Evolutionary conservation across 768 basidiomycete species (phyloP).

Genomic region (Dacryopinax spathularia): DNA sequence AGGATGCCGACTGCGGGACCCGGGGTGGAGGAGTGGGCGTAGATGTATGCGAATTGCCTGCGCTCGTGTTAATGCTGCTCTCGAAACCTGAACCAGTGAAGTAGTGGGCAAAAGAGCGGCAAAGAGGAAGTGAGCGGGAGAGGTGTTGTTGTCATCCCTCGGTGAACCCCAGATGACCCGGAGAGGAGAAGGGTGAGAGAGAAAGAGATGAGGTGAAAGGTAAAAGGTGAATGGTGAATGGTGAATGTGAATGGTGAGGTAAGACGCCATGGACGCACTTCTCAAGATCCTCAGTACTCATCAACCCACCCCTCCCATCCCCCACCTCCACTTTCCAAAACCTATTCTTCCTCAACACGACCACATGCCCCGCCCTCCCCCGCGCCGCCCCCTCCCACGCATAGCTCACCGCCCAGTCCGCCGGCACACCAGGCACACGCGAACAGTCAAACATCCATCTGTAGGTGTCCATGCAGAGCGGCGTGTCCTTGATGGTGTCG

Average conservation of each 20-base stretch:
- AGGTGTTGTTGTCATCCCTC: no score
- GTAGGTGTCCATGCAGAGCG: slow-evolving; percentile 68
- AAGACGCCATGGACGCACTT: slow-evolving; percentile 28
- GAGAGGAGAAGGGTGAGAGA: no score
- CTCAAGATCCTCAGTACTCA: slow-evolving; percentile 52
- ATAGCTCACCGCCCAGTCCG: slow-evolving; percentile 65
- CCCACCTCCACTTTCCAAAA: slow-evolving; percentile 66
- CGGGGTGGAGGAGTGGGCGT: slow-evolving; percentile 44
- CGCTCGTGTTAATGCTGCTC: no score
- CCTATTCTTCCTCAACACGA: slow-evolving; percentile 73
- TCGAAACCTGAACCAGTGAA: no score
- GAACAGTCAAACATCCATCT: slow-evolving; percentile 92
- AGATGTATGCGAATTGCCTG: slow-evolving; percentile 61
- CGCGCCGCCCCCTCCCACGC: slow-evolving; percentile 37
- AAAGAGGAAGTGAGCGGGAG: no score
- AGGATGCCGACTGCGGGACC: slow-evolving; percentile 67
- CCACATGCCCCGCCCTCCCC: slow-evolving; percentile 60
- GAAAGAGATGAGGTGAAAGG: no score
- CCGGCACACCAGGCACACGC: slow-evolving; percentile 55
- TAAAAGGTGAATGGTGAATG: no score
- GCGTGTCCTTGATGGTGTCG: slow-evolving; percentile 52
- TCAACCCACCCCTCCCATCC: slow-evolving; percentile 35
- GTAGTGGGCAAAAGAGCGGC: no score
- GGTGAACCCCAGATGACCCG: no score
- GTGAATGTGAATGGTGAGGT: no score